These are phyloP conservation scores for Pyricularia grisea DNA, from an alignment of 2,329 filamentous ascomycete species.

Conservation along the genomic window DNA sequence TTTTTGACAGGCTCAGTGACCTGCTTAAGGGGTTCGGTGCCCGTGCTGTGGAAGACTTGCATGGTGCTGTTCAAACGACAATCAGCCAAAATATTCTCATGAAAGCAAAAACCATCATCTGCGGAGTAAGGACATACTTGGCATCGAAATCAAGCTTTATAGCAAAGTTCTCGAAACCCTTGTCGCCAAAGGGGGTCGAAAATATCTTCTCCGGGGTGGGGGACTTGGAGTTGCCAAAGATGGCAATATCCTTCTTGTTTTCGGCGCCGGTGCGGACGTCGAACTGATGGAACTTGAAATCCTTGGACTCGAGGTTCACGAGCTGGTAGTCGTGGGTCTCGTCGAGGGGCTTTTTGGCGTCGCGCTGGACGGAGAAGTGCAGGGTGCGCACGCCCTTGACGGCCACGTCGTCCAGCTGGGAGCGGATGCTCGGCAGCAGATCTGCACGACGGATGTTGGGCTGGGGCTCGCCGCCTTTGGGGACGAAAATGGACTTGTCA, in stretches of 20 bases:
- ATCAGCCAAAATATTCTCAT: not conserved
- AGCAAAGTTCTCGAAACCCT: slow-evolving; percentile 3
- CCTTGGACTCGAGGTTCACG: slow-evolving; percentile 3
- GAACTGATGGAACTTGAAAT: slow-evolving; percentile 1
- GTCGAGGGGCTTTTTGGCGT: slow-evolving; percentile 1
- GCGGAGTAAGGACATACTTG: not conserved
- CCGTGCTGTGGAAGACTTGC: slow-evolving; percentile 5
- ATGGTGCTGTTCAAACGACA: not conserved
- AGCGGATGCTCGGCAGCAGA: slow-evolving; percentile 2
- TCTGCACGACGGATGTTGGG: slow-evolving; percentile 3
- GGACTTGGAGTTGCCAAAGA: slow-evolving; percentile 1
- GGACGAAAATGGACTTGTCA: slow-evolving; percentile 3
- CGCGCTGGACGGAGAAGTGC: slow-evolving; percentile 5
- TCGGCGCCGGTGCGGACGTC: slow-evolving; percentile 4
- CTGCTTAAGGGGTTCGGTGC: not conserved
- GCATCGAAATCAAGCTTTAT: slow-evolving; percentile 3
- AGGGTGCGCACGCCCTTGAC: slow-evolving; percentile 1
- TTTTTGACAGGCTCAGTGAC: slow-evolving; percentile 1
- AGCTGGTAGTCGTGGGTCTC: slow-evolving; percentile 3
- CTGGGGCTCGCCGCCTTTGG: slow-evolving; percentile 1
- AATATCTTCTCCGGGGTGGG: not conserved
- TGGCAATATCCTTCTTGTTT: slow-evolving; percentile 1
- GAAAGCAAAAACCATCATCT: not conserved
- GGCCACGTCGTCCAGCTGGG: slow-evolving; percentile 4
- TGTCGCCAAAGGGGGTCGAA: not conserved